Base-by-base conservation (phyloP, 2,329 filamentous ascomycete genomes). In the Phyllosticta citriasiana region DNA sequence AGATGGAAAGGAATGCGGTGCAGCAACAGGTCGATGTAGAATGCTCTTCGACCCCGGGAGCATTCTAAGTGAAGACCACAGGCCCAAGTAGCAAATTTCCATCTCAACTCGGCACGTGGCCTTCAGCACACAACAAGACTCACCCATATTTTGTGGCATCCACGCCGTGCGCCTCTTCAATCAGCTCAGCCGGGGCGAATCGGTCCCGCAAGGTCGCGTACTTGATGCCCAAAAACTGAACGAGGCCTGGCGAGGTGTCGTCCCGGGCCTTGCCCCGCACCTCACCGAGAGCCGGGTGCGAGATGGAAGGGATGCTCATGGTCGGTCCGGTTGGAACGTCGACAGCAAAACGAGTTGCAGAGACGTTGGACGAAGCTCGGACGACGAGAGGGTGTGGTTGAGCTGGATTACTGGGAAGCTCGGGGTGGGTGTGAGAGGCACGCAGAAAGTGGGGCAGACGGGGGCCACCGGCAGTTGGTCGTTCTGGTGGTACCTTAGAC, bases 141-240 rank as follows among this genome's bases (percentile, higher is more conserved):
- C 66, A 74, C 74, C 73, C 74, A 62, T 69, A 71, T 59, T 68
- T 71, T 3, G 72, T 67, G 14, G 72, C 73, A 62, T 77, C 70
- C 4, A 69, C 67, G 6, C 57, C 64, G 6, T 64, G 33, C 10
- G 60, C 63, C 59, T 70, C 10, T 61, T 40, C n/a, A 19, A 68
- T 64, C 16, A 75, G 61, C 50, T 71, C 63, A 24, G 74, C 66
- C 4, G 67, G 62, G 12, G 74, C 72, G 52, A 77, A 71, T 3
- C 74, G 71, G 63, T 76, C 69, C 54, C 66, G 64, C 26, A 77
- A 57, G 0, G 70, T 72, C 3, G 72, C 74, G 66, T 75, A 77
- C 62, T 73, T 72, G 19, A 77, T 59, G 12, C 74, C 74, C 2
- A 73, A 66, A 51, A 73, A 76, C 57, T 75, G 72, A 2, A 64